Conservation (phyloP, 257 asterid genomes). For the Mentha longifolia region DNA sequence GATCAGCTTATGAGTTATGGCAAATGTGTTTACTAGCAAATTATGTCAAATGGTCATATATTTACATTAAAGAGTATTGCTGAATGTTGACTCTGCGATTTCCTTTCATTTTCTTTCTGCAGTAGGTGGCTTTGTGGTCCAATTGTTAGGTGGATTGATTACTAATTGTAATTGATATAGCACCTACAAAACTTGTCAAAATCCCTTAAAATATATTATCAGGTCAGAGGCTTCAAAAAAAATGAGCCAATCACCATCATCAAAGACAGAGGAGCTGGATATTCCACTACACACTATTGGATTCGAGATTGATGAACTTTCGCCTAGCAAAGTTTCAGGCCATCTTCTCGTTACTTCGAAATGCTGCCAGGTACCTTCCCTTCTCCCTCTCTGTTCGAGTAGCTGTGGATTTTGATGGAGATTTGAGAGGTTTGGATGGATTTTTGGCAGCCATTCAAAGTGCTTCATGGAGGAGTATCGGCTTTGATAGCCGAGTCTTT, state of each 20-base stretch:
- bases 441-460: conserved; percentile 50
- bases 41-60: background rate
- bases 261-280: conserved; percentile 57
- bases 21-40: background rate
- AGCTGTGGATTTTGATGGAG: background rate
- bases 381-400: background rate
- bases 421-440: conserved; percentile 3
- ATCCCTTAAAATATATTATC: background rate
- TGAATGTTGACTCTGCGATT: background rate
- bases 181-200: background rate
- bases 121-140: conserved; percentile 17
- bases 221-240: conserved; percentile 16
- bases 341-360: conserved; percentile 57
- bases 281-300: conserved; percentile 60
- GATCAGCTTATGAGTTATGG: background rate
- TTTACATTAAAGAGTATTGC: background rate
- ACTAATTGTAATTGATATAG: background rate
- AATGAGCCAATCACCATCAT: conserved; percentile 38
- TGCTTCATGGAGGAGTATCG: conserved; percentile 62
- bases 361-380: conserved; percentile 65
- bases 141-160: background rate
- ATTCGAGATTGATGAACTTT: conserved; percentile 64
- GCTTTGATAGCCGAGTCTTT: conserved; percentile 58
- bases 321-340: conserved; percentile 67
- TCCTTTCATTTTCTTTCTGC: background rate